These are phyloP conservation scores for Penicillium antarcticum DNA, from an alignment of 495 filamentous ascomycete species.

Conservation along the genomic window DNA sequence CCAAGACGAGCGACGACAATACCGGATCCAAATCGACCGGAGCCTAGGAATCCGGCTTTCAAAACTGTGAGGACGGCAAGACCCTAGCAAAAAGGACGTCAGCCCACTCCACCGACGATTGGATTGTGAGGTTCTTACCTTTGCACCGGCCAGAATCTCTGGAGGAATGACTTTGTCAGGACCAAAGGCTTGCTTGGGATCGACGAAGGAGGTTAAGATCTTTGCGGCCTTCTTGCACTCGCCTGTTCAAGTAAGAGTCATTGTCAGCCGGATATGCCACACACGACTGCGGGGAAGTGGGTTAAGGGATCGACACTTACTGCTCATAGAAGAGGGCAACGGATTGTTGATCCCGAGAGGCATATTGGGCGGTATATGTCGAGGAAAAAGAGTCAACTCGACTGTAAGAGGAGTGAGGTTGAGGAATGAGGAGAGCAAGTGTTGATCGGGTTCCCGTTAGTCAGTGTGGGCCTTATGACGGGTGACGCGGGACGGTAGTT, in stretches of 20 bases:
- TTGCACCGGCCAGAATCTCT: conserved; percentile 81
- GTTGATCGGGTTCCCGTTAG: conserved; percentile 20
- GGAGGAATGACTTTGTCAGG: conserved; percentile 98
- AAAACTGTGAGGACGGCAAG: conserved; percentile 92
- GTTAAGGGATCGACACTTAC: conserved; percentile 37
- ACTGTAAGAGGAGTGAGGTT: conserved; percentile 5
- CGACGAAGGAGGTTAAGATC: conserved; percentile 92
- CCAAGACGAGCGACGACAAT: conserved; percentile 89
- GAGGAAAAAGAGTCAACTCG: conserved; percentile 4
- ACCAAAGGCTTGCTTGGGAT: conserved; percentile 89
- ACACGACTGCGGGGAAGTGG: conserved; percentile 38
- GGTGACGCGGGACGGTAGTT: conserved; percentile 22
- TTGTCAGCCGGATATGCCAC: conserved; percentile 25
- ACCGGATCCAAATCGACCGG: conserved; percentile 87
- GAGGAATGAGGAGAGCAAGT: conserved; percentile 5
- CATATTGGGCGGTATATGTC: conserved; percentile 36
- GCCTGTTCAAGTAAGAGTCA: conserved; percentile 40
- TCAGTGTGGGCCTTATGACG: conserved; percentile 35
- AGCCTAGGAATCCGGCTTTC: conserved; percentile 94
- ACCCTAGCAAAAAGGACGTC: conserved; percentile 54
- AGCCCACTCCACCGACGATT: conserved; percentile 3
- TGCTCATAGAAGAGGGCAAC: conserved; percentile 61
- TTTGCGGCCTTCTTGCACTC: conserved; percentile 91
- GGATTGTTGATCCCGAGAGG: conserved; percentile 67
- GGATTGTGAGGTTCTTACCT: conserved; percentile 52